Evolutionary conservation across 176 grass and related monocot genomes (phyloP), one percentile per base, ranked within the genome.

Genomic region (Hsuehochloa calcarea): DNA sequence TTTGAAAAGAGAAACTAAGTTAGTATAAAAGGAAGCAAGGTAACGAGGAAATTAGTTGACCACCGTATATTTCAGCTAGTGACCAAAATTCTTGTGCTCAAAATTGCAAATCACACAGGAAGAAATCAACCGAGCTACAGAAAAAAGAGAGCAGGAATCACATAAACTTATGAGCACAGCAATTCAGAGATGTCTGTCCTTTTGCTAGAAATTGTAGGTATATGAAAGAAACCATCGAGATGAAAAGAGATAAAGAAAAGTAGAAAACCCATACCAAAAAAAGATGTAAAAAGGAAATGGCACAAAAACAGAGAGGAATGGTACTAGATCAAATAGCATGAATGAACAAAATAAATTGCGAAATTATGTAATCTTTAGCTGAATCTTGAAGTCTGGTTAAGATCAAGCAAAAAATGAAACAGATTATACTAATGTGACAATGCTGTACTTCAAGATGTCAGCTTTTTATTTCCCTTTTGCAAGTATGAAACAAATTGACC

Each of bases 361-460:
- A 74, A 43, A 34, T 37, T 39, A 40, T 52, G 58, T 44, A 84
- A 51, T 50, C 58, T 64, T 62, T 46, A 84, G 19, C 27, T 39
- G 70, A 74, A 38, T 19, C 37, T 61, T 47, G 81, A 49, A 65
- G 41, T 8, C 61, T 37, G 50, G 15, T 70, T 52, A 68, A 19
- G 70, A 84, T 43, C 27, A 74, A 39, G 56, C 81, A 84, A 40
- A 27, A 63, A 63, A 46, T 73, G 3, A 64, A 19, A 40, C 13
- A 62, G 44, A 84, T 56, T 35, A 84, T 64, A 65, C 45, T 74
- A 17, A 75, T 56, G 43, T 38, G 35, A 74, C 56, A 74, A 83
- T 1, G 20, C 25, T 49, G 10, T 52, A 38, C 27, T 64, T 74
- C 40, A 7, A 73, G 34, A 60, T 50, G 69, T 8, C 62, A 29